Conservation (phyloP, 495 filamentous ascomycete genomes). For the Eremomyces bilateralis region DNA sequence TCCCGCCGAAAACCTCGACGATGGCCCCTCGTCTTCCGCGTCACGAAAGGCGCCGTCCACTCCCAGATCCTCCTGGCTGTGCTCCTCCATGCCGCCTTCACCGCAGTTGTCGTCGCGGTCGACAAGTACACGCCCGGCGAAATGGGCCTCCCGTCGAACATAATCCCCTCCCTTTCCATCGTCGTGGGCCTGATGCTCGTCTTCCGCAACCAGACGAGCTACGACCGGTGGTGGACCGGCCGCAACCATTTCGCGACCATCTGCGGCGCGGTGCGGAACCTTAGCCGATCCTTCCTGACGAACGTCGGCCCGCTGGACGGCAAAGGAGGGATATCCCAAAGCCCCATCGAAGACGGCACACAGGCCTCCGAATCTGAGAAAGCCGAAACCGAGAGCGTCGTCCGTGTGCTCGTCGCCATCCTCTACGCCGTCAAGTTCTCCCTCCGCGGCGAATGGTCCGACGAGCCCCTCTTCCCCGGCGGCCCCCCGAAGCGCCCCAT, state of each 20-base stretch:
- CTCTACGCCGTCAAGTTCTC: constrained; percentile 60
- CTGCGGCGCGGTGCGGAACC: constrained; percentile 38
- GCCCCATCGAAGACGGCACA: constrained; percentile 2
- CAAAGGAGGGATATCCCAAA: no score
- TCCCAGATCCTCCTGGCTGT: constrained; percentile 39
- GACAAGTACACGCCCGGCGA: constrained; percentile 32
- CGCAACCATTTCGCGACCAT: constrained; percentile 35
- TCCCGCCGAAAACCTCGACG: constrained; percentile 35
- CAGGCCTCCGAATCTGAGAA: constrained; percentile 20
- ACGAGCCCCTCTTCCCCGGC: no score
- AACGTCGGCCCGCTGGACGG: constrained; percentile 12
- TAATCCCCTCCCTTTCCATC: constrained; percentile 57
- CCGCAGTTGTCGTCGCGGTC: constrained; percentile 38
- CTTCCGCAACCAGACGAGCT: constrained; percentile 51
- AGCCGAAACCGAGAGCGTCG: constrained; percentile 34
- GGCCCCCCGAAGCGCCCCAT: constrained; percentile 23
- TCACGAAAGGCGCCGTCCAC: constrained; percentile 59
- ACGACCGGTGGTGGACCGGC: constrained; percentile 54
- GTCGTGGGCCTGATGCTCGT: constrained; percentile 68
- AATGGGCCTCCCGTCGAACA: constrained; percentile 39
- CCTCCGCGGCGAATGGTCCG: constrained; percentile 46
- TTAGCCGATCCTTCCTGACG: constrained; percentile 34
- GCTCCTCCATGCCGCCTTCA: constrained; percentile 39
- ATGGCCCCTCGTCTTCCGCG: constrained; percentile 54
- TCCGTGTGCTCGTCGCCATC: constrained; percentile 44